Conservation (phyloP, 108 stramenopile genomes). For the Stephanodiscus triporus region DNA sequence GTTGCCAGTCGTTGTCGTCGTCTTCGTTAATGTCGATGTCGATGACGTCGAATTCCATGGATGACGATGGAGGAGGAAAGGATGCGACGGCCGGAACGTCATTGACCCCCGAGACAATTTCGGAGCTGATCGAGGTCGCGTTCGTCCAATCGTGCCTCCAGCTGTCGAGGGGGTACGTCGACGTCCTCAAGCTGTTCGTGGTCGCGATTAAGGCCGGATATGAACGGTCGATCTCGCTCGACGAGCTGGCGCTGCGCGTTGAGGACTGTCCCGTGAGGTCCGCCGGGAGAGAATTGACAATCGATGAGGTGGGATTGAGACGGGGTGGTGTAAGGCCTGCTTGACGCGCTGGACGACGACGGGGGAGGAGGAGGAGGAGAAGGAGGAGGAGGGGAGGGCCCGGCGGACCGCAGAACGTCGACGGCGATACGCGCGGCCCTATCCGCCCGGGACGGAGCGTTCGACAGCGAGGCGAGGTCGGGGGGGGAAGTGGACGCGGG, state of each 20-base stretch:
- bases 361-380: neutral
- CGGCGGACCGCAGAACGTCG: no score
- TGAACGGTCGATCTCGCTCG: conserved; percentile 54
- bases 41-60: no score
- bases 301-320: conserved; percentile 76
- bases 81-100: neutral
- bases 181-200: conserved; percentile 85
- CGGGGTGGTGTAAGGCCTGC: conserved; percentile 64
- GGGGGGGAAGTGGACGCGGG: no score
- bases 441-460: no score
- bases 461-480: no score
- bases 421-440: no score
- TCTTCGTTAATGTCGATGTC: no score
- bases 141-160: conserved; percentile 85
- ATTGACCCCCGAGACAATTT: conserved; percentile 55
- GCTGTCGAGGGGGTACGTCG: conserved; percentile 73
- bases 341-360: conserved; percentile 30
- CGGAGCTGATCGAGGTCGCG: conserved; percentile 80
- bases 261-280: conserved; percentile 53
- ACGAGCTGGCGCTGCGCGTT: conserved; percentile 42
- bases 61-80: neutral
- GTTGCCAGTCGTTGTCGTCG: no score
- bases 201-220: conserved; percentile 77
- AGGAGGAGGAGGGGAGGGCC: neutral
- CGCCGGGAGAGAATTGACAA: conserved; percentile 69